Evolutionary conservation across 345 rosid species (phyloP), one percentile per base, ranked within the genome.

Genomic region (Gossypium arboreum): DNA sequence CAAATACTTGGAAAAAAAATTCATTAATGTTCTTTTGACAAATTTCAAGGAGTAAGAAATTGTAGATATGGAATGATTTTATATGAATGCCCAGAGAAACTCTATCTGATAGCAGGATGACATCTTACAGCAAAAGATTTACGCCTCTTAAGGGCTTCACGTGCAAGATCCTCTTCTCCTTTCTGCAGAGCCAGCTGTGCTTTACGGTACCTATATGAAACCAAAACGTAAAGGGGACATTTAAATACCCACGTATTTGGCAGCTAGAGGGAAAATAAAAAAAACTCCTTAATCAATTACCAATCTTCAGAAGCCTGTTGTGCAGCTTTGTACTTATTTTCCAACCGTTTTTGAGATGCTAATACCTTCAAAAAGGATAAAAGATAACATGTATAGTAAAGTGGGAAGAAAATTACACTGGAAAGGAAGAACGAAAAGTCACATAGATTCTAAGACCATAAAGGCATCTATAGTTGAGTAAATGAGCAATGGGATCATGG

Each of bases 81-180:
- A 44, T 18, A 43, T 43, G 27, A 20, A 20, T 44, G 52, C 29
- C 20, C 17, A 65, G 29, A 18, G 20, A n/a, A 54, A 71, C 43
- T 45, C 52, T 22, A 12, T 22, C 9, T 55, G 13, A 22, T 25
- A 27, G 9, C 7, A 59, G 17, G 55, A 59, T 24, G n/a, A 16
- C 45, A 50, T 51, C 93, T 86, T 83, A 91, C 97, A 34, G 91
- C 85, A 86, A 74, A 85, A 58, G 94, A 84, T 80, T 91, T 91
- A 22, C 97, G 92, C 76, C 97, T 85, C 84, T 91, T 91, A 39
- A 91, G 90, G 54, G 94, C 94, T 82, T 89, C 97, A 57, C 97
- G 92, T 73, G 97, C 97, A 68, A 91, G 93, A 86, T 88, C 94
- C 82, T 91, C 97, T 52, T 91, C 91, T 62, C 97, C 97, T 80